phyloP scores from a whole-genome alignment of 805 yeast species.

The Teunomyces barrocoloradensis region DNA sequence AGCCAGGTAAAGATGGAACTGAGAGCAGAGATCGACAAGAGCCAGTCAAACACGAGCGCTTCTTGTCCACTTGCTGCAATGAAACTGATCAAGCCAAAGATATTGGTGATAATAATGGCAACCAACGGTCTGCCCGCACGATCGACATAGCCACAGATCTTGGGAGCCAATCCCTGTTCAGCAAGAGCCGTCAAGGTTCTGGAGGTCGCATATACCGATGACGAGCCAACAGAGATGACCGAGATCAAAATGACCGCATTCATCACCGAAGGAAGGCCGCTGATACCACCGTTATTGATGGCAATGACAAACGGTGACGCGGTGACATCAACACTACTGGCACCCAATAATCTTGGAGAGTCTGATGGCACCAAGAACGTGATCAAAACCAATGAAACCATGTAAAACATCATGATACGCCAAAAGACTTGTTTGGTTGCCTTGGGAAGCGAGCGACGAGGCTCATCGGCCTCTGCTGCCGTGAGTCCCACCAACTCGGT shows the following conservation, averaged over 20 bases:
- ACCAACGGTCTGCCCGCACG: slow-evolving; percentile 65
- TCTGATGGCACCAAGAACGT: slow-evolving; percentile 25
- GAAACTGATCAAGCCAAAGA: slow-evolving; percentile 61
- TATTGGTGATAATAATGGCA: slow-evolving; percentile 49
- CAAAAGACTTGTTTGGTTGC: slow-evolving; percentile 44
- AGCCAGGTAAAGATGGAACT: slow-evolving; percentile 29
- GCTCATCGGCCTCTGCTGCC: slow-evolving; percentile 41
- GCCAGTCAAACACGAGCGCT: slow-evolving; percentile 23
- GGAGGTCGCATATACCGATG: slow-evolving; percentile 68
- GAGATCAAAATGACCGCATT: slow-evolving; percentile 68
- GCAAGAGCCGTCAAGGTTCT: slow-evolving; percentile 64
- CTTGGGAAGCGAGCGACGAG: slow-evolving; percentile 35
- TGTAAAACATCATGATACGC: slow-evolving; percentile 40
- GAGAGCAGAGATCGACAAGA: slow-evolving; percentile 25
- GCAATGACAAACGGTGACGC: slow-evolving; percentile 83
- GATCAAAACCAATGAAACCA: slow-evolving; percentile 26
- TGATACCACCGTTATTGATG: slow-evolving; percentile 58
- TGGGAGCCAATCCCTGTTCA: slow-evolving; percentile 62
- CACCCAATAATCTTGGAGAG: slow-evolving; percentile 33
- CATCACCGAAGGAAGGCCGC: slow-evolving; percentile 61
- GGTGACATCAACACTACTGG: slow-evolving; percentile 51
- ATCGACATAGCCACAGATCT: slow-evolving; percentile 57
- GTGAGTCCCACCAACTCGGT: slow-evolving; percentile 42
- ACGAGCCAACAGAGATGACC: slow-evolving; percentile 68
- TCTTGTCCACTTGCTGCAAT: slow-evolving; percentile 43